A percentile compares a stretch with the other conserved stretches of the same genome.
Evolutionary conservation across 352 stramenopile genomes (phyloP).

Genomic region (Plasmopara halstedii): DNA sequence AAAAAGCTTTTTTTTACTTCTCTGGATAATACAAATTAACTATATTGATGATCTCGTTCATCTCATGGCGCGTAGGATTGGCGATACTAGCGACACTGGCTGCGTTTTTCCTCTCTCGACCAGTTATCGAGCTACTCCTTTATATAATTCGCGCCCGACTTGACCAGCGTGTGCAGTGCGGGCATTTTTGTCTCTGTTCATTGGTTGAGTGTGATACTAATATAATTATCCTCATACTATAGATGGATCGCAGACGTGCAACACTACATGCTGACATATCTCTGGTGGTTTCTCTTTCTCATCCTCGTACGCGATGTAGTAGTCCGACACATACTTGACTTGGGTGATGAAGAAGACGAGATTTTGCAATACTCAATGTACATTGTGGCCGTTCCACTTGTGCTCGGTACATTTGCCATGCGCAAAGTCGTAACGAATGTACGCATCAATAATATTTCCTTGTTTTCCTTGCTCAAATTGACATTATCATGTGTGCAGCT

Average conservation of each 20-base stretch:
- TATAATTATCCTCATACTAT: slow-evolving; percentile 5
- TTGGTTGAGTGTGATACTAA: background rate
- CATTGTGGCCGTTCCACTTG: slow-evolving; percentile 50
- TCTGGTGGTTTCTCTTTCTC: slow-evolving; percentile 68
- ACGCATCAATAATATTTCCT: slow-evolving; percentile 4
- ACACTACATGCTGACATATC: slow-evolving; percentile 63
- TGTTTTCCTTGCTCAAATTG: background rate
- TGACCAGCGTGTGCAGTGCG: slow-evolving; percentile 55
- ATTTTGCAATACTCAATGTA: slow-evolving; percentile 50
- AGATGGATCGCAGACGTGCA: slow-evolving; percentile 78
- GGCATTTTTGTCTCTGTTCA: background rate
- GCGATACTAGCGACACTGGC: slow-evolving; percentile 31
- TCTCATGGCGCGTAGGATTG: slow-evolving; percentile 47
- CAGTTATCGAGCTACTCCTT: slow-evolving; percentile 43
- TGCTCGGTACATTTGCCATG: slow-evolving; percentile 64
- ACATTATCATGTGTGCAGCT: slow-evolving; percentile 24
- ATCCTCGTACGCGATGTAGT: slow-evolving; percentile 36
- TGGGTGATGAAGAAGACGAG: slow-evolving; percentile 35
- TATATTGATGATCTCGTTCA: slow-evolving; percentile 26
- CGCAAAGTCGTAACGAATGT: slow-evolving; percentile 78
- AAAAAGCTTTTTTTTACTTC: too few relatives aligned
- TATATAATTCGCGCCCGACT: slow-evolving; percentile 39
- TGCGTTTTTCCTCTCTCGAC: slow-evolving; percentile 50
- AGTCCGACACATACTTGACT: slow-evolving; percentile 42
- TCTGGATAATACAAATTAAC: too few relatives aligned